Percentiles rank a stretch among this genome's conserved stretches.
Evolutionary conservation across 352 stramenopile genomes (phyloP).

Genomic region (Phytophthora sp.): DNA sequence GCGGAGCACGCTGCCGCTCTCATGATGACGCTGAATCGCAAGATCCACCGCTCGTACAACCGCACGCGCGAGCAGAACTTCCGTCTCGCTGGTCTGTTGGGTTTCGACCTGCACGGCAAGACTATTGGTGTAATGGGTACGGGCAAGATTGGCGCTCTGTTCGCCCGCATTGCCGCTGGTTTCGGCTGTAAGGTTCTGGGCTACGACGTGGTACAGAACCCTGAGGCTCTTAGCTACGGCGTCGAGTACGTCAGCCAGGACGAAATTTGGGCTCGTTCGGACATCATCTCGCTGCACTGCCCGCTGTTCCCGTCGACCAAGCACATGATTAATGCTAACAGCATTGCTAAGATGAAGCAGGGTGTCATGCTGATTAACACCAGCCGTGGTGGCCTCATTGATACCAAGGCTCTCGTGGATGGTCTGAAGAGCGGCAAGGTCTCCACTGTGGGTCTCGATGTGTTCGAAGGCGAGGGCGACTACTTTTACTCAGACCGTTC

Average conservation of each 20-base stretch:
- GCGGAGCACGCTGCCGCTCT: constrained; percentile 78
- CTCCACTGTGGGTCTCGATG: constrained; percentile 80
- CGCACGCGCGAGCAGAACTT: constrained; percentile 83
- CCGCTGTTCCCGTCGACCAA: constrained; percentile 83
- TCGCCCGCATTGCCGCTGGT: constrained; percentile 51
- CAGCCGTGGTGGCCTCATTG: constrained; percentile 85
- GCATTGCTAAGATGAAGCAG: constrained; percentile 89
- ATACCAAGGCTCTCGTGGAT: constrained; percentile 82
- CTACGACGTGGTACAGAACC: constrained; percentile 71
- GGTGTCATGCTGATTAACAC: constrained; percentile 93
- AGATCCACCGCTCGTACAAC: constrained; percentile 79
- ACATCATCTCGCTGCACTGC: constrained; percentile 91
- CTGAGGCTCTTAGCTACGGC: constrained; percentile 42
- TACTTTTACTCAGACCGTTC: constrained; percentile 86
- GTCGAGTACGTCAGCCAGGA: constrained; percentile 57
- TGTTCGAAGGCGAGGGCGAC: constrained; percentile 85
- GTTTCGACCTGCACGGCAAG: constrained; percentile 78
- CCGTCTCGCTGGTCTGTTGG: constrained; percentile 57
- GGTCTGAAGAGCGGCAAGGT: constrained; percentile 86
- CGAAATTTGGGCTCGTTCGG: constrained; percentile 65
- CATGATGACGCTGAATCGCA: constrained; percentile 85
- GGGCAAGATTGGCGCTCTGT: constrained; percentile 54
- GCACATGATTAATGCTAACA: constrained; percentile 85
- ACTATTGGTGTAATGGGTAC: constrained; percentile 74
- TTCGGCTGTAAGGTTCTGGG: constrained; percentile 62